These are phyloP conservation scores for Gastrolobium villosum DNA, from an alignment of 306 rosid species.

Conservation along the genomic window DNA sequence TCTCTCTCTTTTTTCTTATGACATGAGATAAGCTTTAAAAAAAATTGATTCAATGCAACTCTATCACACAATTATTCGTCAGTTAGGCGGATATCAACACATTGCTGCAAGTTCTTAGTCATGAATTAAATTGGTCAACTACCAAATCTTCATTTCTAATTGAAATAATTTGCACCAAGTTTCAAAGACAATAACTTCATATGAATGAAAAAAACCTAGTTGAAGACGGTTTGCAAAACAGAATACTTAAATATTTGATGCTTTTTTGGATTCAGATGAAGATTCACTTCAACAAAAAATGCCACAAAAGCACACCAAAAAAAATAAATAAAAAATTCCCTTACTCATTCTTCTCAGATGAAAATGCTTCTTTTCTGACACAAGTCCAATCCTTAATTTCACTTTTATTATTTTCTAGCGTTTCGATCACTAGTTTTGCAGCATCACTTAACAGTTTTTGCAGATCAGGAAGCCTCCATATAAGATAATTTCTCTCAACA, in stretches of 20 bases:
- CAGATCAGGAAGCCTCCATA: conserved; percentile 95
- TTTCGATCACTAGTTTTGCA: conserved; percentile 75
- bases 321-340: conserved; percentile 43
- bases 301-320: conserved; percentile 8
- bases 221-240: conserved; percentile 22
- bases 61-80: conserved; percentile 19
- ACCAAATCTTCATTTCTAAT: conserved; percentile 19
- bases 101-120: not conserved
- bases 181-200: conserved; percentile 23
- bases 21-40: conserved; percentile 23
- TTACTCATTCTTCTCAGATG: conserved; percentile 92
- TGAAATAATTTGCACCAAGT: conserved; percentile 26
- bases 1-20: not conserved
- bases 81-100: conserved; percentile 13
- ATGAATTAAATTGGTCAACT: conserved; percentile 20
- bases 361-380: conserved; percentile 91
- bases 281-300: conserved; percentile 14
- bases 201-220: not conserved
- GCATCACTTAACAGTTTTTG: conserved; percentile 77
- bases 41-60: not conserved
- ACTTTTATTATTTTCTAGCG: conserved; percentile 62
- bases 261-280: conserved; percentile 17
- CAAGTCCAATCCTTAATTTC: conserved; percentile 88
- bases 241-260: conserved; percentile 9
- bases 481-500: conserved; percentile 82